Percentiles rank a stretch among this genome's conserved stretches.
phyloP scores from a whole-genome alignment of 2,329 filamentous ascomycete genomes.

The Triangularia verruculosa region DNA sequence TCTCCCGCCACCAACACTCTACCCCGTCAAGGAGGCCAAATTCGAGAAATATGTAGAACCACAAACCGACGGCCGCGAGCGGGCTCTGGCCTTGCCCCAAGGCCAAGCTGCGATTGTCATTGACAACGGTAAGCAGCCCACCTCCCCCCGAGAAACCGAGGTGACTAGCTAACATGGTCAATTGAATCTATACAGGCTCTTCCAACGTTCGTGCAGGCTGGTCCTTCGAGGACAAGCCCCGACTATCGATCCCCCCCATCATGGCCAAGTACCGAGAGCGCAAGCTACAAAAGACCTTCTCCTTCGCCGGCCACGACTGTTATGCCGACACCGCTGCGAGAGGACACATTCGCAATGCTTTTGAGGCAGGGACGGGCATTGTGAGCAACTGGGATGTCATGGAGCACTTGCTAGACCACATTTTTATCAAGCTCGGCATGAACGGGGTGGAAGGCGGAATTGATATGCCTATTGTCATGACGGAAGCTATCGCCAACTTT shows the following conservation, averaged over 20 bases:
- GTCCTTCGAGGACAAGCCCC: slow-evolving; percentile 85
- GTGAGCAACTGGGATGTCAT: slow-evolving; percentile 98
- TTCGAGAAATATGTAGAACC: slow-evolving; percentile 56
- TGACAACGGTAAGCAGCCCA: slow-evolving; percentile 75
- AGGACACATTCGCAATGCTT: slow-evolving; percentile 85
- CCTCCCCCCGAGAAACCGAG: neutral
- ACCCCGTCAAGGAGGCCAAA: slow-evolving; percentile 59
- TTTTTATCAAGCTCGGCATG: slow-evolving; percentile 90
- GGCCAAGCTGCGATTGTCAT: slow-evolving; percentile 82
- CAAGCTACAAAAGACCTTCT: slow-evolving; percentile 87
- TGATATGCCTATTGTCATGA: slow-evolving; percentile 89
- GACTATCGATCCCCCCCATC: slow-evolving; percentile 78
- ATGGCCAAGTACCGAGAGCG: slow-evolving; percentile 95
- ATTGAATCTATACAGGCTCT: slow-evolving; percentile 59
- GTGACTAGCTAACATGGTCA: slow-evolving; percentile 23
- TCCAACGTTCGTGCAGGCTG: slow-evolving; percentile 88
- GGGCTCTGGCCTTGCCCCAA: slow-evolving; percentile 56
- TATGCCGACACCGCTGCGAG: slow-evolving; percentile 91
- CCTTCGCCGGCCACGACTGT: slow-evolving; percentile 88
- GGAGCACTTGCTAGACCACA: slow-evolving; percentile 90
- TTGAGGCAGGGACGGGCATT: slow-evolving; percentile 85
- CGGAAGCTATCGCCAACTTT: slow-evolving; percentile 88
- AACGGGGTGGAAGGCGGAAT: slow-evolving; percentile 71
- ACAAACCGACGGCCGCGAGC: slow-evolving; percentile 66
- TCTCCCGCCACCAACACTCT: slow-evolving; percentile 54